Base-by-base conservation (phyloP, 495 filamentous ascomycete genomes). In the Friedmanniomyces endolithicus region DNA sequence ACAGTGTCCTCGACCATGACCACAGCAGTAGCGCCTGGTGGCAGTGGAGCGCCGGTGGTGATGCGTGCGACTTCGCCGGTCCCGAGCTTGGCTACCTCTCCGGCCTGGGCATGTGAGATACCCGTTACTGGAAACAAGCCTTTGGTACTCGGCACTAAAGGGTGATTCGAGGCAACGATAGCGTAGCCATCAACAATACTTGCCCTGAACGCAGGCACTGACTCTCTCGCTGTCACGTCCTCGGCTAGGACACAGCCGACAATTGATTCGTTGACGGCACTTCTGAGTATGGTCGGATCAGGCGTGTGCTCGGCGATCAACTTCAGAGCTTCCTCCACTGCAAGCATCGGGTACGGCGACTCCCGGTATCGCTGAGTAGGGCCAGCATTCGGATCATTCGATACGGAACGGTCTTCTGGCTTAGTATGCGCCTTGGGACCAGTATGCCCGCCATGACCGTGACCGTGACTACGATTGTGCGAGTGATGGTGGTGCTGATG, bases 131-230 rank as follows among this genome's bases (percentile, higher is more conserved):
- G 90, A 61, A 90, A 97, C 0, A 81, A 70, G 0, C 88, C 88
- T 57, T 82, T 85, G 11, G 81, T 76, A 37, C 79, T 83, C 3
- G 69, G 66, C 25, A 62, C 55, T 16, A 58, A 19, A 0, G 75
- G 79, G 35, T 78, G 72, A 8, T 74, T 63, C 11, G 78, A 69
- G 8, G 79, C 81, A 34, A 81, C 71, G 17, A 96, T 77, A 2
- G 94, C 94, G 64, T 99, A 99, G 11, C 92, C 92, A 65, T 99
- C 92, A 2, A 99, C 94, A 54, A 95, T 99, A 64, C 89, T 95
- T 39, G 92, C 92, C 49, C 86, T 78, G 70, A 87, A 99, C 6
- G 94, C 92, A 4, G 92, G 92, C 0, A 97, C 94, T 14, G 82
- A 73, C 63, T 95, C 90, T 22, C 71, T 65, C 2, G 92, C 87